These are phyloP conservation scores for Triadica sebifera DNA, from an alignment of 345 rosid genomes.

Conservation along the genomic window DNA sequence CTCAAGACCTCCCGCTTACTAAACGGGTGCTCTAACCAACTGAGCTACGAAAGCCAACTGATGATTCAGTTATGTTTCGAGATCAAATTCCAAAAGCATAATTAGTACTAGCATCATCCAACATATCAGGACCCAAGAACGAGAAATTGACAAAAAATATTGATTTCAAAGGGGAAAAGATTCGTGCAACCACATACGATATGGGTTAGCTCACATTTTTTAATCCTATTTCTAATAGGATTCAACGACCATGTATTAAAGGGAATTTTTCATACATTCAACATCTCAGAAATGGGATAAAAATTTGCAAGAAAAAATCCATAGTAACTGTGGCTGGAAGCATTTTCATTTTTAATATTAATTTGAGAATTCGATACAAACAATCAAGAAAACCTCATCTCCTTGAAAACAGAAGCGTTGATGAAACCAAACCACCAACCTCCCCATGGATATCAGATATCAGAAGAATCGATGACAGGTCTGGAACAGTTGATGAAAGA, in stretches of 20 bases:
- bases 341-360: not conserved
- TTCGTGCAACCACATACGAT: too few relatives aligned
- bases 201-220: too few relatives aligned
- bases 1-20: constrained; percentile 99
- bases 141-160: too few relatives aligned
- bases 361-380: constrained; percentile 10
- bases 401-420: not conserved
- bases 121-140: too few relatives aligned
- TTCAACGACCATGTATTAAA: not conserved
- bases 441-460: constrained; percentile 6
- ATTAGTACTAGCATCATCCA: too few relatives aligned
- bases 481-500: not conserved
- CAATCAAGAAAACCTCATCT: constrained; percentile 6
- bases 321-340: not conserved
- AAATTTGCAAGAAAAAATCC: not conserved
- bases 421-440: constrained; percentile 1
- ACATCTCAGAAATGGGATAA: not conserved
- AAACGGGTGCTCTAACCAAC: constrained; percentile 98
- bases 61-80: too few relatives aligned
- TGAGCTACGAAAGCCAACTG: constrained; percentile 83
- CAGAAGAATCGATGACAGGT: constrained; percentile 17
- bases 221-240: too few relatives aligned
- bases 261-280: not conserved
- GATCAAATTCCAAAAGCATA: too few relatives aligned
- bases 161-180: too few relatives aligned